phyloP scores from a whole-genome alignment of 257 asterid species.

The Gynochthodes officinalis region DNA sequence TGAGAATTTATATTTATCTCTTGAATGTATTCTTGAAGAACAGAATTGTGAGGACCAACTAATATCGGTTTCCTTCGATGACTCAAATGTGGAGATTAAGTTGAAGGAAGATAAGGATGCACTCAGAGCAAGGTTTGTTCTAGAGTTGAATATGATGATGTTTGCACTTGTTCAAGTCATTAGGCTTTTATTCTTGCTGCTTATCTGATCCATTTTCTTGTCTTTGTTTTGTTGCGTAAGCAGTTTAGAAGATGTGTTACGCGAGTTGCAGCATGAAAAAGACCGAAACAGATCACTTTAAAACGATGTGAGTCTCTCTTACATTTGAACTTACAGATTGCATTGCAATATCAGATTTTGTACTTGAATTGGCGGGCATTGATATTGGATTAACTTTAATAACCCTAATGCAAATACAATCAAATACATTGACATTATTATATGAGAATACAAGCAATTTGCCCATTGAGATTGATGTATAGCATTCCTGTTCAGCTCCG shows the following conservation, averaged over 20 bases:
- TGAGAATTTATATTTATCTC: neutral
- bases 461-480: too few relatives aligned
- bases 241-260: conserved; percentile 33
- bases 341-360: neutral
- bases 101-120: conserved; percentile 35
- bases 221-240: neutral
- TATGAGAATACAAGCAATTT: too few relatives aligned
- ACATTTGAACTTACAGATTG: neutral
- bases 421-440: too few relatives aligned
- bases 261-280: conserved; percentile 33
- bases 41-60: conserved; percentile 25
- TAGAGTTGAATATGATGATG: neutral
- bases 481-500: too few relatives aligned
- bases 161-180: too few relatives aligned
- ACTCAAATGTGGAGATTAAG: conserved; percentile 14
- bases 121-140: conserved; percentile 36
- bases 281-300: conserved; percentile 28
- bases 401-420: too few relatives aligned
- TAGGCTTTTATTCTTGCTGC: neutral
- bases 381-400: too few relatives aligned
- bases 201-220: neutral
- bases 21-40: neutral
- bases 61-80: neutral
- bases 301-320: conserved; percentile 28
- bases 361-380: too few relatives aligned